A percentile compares a stretch with the other conserved stretches of the same genome.
phyloP scores from a whole-genome alignment of 495 filamentous ascomycete species.

The Penicillium verhagenii region DNA sequence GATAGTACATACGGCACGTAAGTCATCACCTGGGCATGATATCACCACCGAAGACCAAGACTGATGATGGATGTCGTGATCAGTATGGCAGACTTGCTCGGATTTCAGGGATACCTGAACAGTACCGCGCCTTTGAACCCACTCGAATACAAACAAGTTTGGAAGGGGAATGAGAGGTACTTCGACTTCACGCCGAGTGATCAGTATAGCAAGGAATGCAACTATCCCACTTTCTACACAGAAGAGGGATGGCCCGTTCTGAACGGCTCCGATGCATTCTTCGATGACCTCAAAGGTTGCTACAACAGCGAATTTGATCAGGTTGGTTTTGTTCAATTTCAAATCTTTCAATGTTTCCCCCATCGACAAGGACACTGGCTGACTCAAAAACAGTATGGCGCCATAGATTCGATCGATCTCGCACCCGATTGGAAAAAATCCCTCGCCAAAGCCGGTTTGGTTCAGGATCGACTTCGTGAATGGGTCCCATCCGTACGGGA shows the following conservation, averaged over 20 bases:
- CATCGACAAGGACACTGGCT: too few relatives aligned
- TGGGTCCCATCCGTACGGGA: constrained; percentile 60
- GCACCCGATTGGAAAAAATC: constrained; percentile 66
- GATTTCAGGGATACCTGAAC: constrained; percentile 66
- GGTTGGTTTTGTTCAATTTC: constrained; percentile 54
- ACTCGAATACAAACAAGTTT: constrained; percentile 55
- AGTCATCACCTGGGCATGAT: constrained; percentile 21
- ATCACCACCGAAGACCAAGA: background rate
- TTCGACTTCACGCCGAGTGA: constrained; percentile 61
- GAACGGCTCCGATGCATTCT: too few relatives aligned
- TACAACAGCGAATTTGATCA: constrained; percentile 70
- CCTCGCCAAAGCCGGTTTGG: constrained; percentile 69
- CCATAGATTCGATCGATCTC: constrained; percentile 66
- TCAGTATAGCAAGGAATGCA: constrained; percentile 54
- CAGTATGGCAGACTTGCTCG: constrained; percentile 64
- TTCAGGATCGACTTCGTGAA: constrained; percentile 73
- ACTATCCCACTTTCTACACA: constrained; percentile 65
- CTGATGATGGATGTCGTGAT: background rate
- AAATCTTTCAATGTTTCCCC: constrained; percentile 66
- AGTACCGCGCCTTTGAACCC: constrained; percentile 56
- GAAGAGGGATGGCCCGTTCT: constrained; percentile 54
- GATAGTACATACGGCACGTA: constrained; percentile 72
- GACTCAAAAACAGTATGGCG: constrained; percentile 52
- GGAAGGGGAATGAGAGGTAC: constrained; percentile 57
- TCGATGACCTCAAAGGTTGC: constrained; percentile 55